phyloP scores from a whole-genome alignment of 2,329 filamentous ascomycete species.

The Penicillium sp. region DNA sequence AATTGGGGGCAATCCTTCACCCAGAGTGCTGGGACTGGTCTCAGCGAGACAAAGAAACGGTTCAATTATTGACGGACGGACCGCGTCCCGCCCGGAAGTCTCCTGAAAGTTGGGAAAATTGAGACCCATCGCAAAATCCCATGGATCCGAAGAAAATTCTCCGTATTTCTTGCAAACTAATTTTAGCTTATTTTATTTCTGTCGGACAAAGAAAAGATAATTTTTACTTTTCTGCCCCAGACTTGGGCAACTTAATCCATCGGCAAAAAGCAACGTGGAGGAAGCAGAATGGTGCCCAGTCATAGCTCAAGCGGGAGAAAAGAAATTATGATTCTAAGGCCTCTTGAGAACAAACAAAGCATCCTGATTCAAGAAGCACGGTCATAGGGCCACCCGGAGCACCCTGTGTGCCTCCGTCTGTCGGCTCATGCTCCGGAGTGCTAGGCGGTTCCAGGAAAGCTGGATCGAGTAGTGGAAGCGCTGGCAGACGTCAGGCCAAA shows the following conservation, averaged over 20 bases:
- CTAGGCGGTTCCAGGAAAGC: conserved; percentile 1
- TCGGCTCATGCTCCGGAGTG: neutral
- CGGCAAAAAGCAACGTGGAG: too few species aligned
- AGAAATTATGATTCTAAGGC: too few species aligned
- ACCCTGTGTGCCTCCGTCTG: neutral
- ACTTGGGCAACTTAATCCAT: too few species aligned
- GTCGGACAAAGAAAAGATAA: too few species aligned
- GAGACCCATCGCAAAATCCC: neutral
- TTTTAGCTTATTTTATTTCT: too few species aligned
- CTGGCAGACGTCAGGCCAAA: neutral
- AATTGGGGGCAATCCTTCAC: conserved; percentile 24
- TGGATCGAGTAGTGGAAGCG: neutral
- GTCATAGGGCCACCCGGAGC: neutral
- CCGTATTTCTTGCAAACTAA: too few species aligned
- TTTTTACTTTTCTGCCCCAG: too few species aligned
- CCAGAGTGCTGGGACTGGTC: conserved; percentile 25
- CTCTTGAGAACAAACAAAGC: too few species aligned
- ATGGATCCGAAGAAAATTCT: too few species aligned
- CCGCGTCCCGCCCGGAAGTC: conserved; percentile 33
- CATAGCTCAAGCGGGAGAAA: too few species aligned
- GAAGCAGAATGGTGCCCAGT: too few species aligned
- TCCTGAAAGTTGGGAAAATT: conserved; percentile 10
- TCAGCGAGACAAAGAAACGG: conserved; percentile 20
- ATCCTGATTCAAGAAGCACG: too few species aligned
- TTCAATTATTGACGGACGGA: conserved; percentile 25